phyloP scores from a whole-genome alignment of 192 early-diverging fungal genomes.

The Entomortierella beljakovae region DNA sequence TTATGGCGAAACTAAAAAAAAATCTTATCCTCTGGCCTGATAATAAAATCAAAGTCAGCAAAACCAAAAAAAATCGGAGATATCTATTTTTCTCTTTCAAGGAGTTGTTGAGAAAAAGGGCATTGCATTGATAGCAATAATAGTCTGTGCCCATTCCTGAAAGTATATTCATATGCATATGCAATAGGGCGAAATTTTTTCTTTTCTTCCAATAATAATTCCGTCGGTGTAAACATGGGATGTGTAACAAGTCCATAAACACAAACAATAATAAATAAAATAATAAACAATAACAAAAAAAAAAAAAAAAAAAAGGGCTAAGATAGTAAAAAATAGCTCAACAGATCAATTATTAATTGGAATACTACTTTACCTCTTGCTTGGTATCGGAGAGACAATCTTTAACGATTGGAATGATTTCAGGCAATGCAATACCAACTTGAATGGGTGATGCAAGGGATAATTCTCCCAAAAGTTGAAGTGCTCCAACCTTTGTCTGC shows the following conservation, averaged over 20 bases:
- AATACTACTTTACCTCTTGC: constrained; percentile 66
- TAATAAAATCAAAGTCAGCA: constrained; percentile 42
- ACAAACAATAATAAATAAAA: constrained; percentile 5
- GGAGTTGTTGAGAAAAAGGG: too few species aligned
- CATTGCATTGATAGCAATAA: too few species aligned
- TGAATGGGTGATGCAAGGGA: constrained; percentile 61
- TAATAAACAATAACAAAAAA: constrained; percentile 37
- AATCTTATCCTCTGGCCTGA: constrained; percentile 2
- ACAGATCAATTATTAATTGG: neutral
- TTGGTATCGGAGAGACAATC: constrained; percentile 87
- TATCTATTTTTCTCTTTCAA: constrained; percentile 3
- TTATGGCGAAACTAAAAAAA: neutral
- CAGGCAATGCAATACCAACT: constrained; percentile 60
- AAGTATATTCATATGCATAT: neutral
- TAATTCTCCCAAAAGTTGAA: constrained; percentile 56
- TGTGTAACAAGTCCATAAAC: constrained; percentile 14
- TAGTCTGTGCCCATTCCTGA: too few species aligned
- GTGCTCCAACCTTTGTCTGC: constrained; percentile 72
- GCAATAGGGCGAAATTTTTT: neutral
- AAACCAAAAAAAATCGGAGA: neutral
- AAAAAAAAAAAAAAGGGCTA: neutral
- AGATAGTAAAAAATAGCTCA: neutral
- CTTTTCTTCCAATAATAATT: constrained; percentile 13
- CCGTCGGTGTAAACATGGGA: constrained; percentile 9
- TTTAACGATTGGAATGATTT: constrained; percentile 80